phyloP scores from a whole-genome alignment of 768 basidiomycete genomes.

The Tricholoma saponaceum region DNA sequence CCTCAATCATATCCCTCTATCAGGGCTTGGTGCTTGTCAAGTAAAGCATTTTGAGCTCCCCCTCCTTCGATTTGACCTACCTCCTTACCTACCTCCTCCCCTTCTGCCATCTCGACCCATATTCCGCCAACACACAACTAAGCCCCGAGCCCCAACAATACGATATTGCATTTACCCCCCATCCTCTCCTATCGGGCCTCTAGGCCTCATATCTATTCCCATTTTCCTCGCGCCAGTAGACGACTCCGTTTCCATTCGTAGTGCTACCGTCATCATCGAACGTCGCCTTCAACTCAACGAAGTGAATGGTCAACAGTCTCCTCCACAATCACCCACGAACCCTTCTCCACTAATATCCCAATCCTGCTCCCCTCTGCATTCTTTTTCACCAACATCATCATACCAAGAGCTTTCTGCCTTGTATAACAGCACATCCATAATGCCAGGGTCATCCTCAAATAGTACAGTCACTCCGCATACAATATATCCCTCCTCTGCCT shows the following conservation, averaged over 20 bases:
- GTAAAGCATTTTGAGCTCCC: slow-evolving; percentile 68
- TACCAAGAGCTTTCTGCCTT: slow-evolving; percentile 16
- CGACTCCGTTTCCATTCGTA: slow-evolving; percentile 52
- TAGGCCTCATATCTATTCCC: slow-evolving; percentile 66
- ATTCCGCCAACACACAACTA: slow-evolving; percentile 41
- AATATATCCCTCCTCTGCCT: slow-evolving; percentile 26
- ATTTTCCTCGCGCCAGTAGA: slow-evolving; percentile 61
- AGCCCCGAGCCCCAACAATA: slow-evolving; percentile 54
- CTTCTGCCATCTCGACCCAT: slow-evolving; percentile 31
- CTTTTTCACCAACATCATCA: slow-evolving; percentile 24
- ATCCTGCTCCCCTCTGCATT: slow-evolving; percentile 26
- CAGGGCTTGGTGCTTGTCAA: slow-evolving; percentile 64
- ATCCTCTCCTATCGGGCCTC: slow-evolving; percentile 59
- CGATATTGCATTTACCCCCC: slow-evolving; percentile 59
- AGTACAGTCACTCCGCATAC: slow-evolving; percentile 39
- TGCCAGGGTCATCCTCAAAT: slow-evolving; percentile 30
- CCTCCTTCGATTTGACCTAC: slow-evolving; percentile 67
- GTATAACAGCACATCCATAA: slow-evolving; percentile 15
- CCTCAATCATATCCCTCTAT: slow-evolving; percentile 60
- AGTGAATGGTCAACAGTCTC: slow-evolving; percentile 19
- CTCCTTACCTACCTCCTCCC: slow-evolving; percentile 34
- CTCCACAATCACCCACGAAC: slow-evolving; percentile 17
- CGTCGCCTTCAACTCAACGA: slow-evolving; percentile 65
- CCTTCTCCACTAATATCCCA: slow-evolving; percentile 17
- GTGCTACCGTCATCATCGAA: slow-evolving; percentile 62